These are phyloP conservation scores for Arachis hypogaea DNA, from an alignment of 306 rosid species.

Conservation along the genomic window DNA sequence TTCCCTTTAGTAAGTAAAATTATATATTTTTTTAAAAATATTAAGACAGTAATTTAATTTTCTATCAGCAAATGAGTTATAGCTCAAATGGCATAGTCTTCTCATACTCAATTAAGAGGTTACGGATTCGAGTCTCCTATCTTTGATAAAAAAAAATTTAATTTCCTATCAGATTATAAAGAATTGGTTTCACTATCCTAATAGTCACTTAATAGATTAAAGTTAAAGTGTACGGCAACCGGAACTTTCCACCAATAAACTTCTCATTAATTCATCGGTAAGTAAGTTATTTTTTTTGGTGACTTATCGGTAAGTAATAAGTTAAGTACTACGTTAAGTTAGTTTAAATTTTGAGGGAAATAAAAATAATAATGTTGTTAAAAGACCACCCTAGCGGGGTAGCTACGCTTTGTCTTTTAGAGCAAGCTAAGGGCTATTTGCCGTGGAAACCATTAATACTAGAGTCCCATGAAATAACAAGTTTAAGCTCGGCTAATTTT, in stretches of 20 bases:
- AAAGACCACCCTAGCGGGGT: too few relatives aligned
- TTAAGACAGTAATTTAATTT: too few relatives aligned
- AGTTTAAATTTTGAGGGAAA: neutral
- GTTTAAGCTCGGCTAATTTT: too few relatives aligned
- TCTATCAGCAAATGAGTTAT: too few relatives aligned
- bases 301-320: neutral
- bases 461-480: neutral
- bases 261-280: neutral
- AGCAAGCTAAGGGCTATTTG: neutral
- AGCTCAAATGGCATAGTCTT: too few relatives aligned
- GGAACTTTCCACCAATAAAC: neutral
- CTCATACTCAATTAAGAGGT: too few relatives aligned
- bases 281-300: neutral
- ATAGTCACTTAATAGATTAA: neutral
- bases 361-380: neutral
- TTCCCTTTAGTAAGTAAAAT: too few relatives aligned
- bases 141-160: too few relatives aligned
- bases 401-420: neutral
- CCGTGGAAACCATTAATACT: neutral
- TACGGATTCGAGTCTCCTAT: too few relatives aligned
- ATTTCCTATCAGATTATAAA: too few relatives aligned
- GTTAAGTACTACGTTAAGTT: neutral
- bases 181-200: neutral
- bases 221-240: neutral
- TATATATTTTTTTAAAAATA: too few relatives aligned